Evolutionary conservation across 164 flowering plant species (phyloP), one percentile per base, ranked within the genome.

Genomic region (Magnolia changhungtana): DNA sequence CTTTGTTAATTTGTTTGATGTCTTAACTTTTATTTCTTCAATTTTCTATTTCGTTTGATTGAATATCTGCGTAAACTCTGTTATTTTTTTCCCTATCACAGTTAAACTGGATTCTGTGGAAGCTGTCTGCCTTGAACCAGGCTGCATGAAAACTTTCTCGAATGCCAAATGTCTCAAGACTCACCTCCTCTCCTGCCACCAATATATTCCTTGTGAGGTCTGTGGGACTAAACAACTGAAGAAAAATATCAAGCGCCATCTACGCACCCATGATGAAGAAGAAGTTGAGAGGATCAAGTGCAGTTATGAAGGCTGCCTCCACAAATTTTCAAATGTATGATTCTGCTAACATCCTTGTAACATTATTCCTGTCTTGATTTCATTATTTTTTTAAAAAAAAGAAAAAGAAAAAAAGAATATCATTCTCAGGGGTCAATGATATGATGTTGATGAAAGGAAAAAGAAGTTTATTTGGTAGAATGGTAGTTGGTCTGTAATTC

Each of bases 221-320:
- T 94, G 99, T 84, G 93, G 92, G 45, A 76, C 78, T 29, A 87
- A 85, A 83, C 97, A 92, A 69, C 82, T 91, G 58, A 91, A 83
- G 85, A 96, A 90, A 85, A 94, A 91, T 80, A 83, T 92, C 10
- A 89, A 90, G 83, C 85, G 98, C 37, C 86, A 83, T 63, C 66
- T 83, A 76, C 81, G 82, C 0, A 78, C 74, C 7, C 97, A 94
- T 80, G 91, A 87, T 69, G 78, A 37, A 10, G 79, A 8, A 21
- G 23, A 8, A 69, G 51, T 85, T 0, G 86, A 86, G 75, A 76
- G 77, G 73, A 79, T 94, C 6, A 85, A 87, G 50, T 94, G 98
- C 77, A 75, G 81, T 59, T 81, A 78, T 31, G 76, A 84, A 74
- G 91, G 84, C 13, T 96, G 97, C 78, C 58, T 0, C 23, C 85